phyloP scores from a whole-genome alignment of 169 alveolate genomes.

The Cryptosporidium bovis region DNA sequence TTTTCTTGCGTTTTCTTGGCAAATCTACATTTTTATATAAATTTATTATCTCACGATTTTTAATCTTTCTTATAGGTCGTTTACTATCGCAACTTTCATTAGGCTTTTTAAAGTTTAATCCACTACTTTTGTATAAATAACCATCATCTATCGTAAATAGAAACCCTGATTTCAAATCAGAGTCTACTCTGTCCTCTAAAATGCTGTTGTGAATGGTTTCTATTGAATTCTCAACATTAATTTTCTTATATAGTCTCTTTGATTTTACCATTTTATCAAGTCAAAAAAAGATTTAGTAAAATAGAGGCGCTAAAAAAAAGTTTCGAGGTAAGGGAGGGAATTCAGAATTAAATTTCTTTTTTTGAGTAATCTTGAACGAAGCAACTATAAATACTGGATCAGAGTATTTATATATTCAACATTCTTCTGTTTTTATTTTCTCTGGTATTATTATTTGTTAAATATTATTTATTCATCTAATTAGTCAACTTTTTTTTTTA shows the following conservation, averaged over 20 bases:
- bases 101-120: not conserved
- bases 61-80: no score
- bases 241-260: constrained; percentile 29
- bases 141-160: constrained; percentile 39
- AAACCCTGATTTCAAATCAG: constrained; percentile 3
- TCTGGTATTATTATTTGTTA: no score
- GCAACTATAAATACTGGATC: not conserved
- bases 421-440: not conserved
- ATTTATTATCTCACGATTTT: not conserved
- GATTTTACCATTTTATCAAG: constrained; percentile 18
- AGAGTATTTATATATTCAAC: not conserved
- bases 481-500: not conserved
- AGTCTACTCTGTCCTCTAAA: not conserved
- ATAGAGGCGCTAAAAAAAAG: not conserved
- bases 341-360: not conserved
- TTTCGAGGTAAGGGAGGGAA: not conserved
- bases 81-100: not conserved
- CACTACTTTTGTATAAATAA: not conserved
- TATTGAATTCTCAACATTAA: not conserved
- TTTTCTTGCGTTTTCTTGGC: not conserved
- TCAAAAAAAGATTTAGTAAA: not conserved
- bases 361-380: not conserved
- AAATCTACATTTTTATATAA: not conserved
- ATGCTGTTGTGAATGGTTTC: not conserved
- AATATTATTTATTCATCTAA: no score